These are phyloP conservation scores for Aspergillus cavernicola DNA, from an alignment of 495 filamentous ascomycete genomes.

Conservation along the genomic window DNA sequence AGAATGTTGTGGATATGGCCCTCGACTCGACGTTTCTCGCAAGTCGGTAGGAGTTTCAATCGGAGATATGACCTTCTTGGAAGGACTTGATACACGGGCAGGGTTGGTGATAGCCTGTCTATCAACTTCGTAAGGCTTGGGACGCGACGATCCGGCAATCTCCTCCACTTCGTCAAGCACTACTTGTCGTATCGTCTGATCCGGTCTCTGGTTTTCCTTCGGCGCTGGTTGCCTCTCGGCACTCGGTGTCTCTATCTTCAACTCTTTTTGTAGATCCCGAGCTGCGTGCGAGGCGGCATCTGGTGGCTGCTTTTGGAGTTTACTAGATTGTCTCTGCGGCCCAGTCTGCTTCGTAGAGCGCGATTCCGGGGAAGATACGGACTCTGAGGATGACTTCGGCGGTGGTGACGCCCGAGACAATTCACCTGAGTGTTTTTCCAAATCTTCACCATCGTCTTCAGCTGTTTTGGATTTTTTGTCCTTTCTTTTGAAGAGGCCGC, in stretches of 20 bases:
- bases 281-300: slow-evolving; percentile 49
- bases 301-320: slow-evolving; percentile 70
- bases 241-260: slow-evolving; percentile 9
- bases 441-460: slow-evolving; percentile 63
- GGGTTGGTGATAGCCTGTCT: slow-evolving; percentile 8
- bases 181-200: slow-evolving; percentile 42
- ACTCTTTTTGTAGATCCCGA: slow-evolving; percentile 20
- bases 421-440: slow-evolving; percentile 59
- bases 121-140: slow-evolving; percentile 18
- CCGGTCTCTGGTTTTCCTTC: slow-evolving; percentile 16
- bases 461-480: slow-evolving; percentile 74
- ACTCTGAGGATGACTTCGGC: slow-evolving; percentile 50
- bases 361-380: slow-evolving; percentile 31
- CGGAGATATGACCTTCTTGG: slow-evolving; percentile 26
- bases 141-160: slow-evolving; percentile 18
- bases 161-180: slow-evolving; percentile 29
- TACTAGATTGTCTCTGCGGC: slow-evolving; percentile 58
- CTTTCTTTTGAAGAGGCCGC: slow-evolving; percentile 91
- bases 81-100: slow-evolving; percentile 7
- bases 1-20: slow-evolving; percentile 16
- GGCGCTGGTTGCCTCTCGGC: slow-evolving; percentile 12
- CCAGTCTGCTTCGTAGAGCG: slow-evolving; percentile 31
- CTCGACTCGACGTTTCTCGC: slow-evolving; percentile 10
- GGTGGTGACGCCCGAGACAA: slow-evolving; percentile 48
- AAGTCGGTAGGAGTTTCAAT: slow-evolving; percentile 11